These are phyloP conservation scores for Ophiocordyceps australis DNA, from an alignment of 2,329 filamentous ascomycete species.

Conservation along the genomic window DNA sequence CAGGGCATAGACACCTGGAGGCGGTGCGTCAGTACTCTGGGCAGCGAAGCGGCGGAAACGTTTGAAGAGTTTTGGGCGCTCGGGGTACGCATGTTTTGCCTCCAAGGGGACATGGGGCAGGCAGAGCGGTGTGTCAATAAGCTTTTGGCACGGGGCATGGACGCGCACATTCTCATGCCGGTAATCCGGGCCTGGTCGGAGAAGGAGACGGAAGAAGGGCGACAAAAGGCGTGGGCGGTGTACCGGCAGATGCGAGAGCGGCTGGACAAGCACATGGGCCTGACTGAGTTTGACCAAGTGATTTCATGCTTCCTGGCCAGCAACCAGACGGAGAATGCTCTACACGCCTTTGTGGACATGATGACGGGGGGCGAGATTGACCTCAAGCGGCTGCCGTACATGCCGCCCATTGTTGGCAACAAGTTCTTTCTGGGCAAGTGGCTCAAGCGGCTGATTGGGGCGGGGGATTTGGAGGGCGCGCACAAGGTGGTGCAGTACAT, in stretches of 20 bases:
- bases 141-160: slow-evolving; percentile 28
- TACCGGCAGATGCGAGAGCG: slow-evolving; percentile 47
- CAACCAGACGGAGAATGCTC: slow-evolving; percentile 45
- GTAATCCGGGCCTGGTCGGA: slow-evolving; percentile 52
- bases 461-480: slow-evolving; percentile 52
- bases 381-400: slow-evolving; percentile 20
- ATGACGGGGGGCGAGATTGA: slow-evolving; percentile 46
- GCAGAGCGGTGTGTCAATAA: slow-evolving; percentile 37
- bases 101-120: slow-evolving; percentile 35
- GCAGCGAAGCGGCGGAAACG: slow-evolving; percentile 21
- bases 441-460: slow-evolving; percentile 67
- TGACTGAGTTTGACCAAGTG: slow-evolving; percentile 61
- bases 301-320: slow-evolving; percentile 52
- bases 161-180: slow-evolving; percentile 41
- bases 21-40: slow-evolving; percentile 33
- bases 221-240: slow-evolving; percentile 43
- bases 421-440: slow-evolving; percentile 77
- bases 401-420: slow-evolving; percentile 39
- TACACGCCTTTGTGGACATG: slow-evolving; percentile 77
- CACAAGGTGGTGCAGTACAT: slow-evolving; percentile 58
- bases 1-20: slow-evolving; percentile 48
- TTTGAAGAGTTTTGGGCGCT: slow-evolving; percentile 42
- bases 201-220: slow-evolving; percentile 22
- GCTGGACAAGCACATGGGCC: slow-evolving; percentile 41
- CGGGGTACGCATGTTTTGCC: slow-evolving; percentile 46